Conservation (phyloP, 176 grass and related monocot genomes). For the Metroxylon sagu region DNA sequence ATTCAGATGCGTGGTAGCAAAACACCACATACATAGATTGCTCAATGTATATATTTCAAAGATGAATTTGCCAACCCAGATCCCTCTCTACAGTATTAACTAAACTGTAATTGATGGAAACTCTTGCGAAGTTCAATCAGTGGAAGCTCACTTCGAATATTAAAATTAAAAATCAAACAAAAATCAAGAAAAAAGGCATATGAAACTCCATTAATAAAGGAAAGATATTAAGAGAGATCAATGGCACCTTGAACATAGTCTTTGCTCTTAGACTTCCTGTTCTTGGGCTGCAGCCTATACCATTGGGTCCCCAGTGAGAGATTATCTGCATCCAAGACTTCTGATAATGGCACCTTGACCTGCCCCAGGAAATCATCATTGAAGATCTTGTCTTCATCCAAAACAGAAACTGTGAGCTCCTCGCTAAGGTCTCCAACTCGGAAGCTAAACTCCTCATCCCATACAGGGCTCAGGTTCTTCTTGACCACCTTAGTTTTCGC, state of each 20-base stretch:
- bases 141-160: no score
- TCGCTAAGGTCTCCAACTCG: constrained; percentile 66
- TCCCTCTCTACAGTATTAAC: no score
- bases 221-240: neutral
- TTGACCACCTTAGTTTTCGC: constrained; percentile 57
- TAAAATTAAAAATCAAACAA: neutral
- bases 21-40: no score
- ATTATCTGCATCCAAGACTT: constrained; percentile 65
- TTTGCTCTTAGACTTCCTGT: constrained; percentile 66
- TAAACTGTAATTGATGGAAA: no score
- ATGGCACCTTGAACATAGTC: constrained; percentile 44
- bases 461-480: constrained; percentile 41
- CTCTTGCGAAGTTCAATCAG: no score
- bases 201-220: neutral
- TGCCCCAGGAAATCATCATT: constrained; percentile 77
- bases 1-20: no score
- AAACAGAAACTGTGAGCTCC: constrained; percentile 48
- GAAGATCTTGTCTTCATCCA: constrained; percentile 86
- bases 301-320: constrained; percentile 52
- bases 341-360: constrained; percentile 64
- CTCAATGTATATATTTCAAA: no score
- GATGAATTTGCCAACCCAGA: no score
- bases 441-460: constrained; percentile 88
- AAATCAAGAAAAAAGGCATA: constrained; percentile 2
- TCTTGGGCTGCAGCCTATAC: constrained; percentile 78